Base-by-base conservation (phyloP, 2,329 filamentous ascomycete genomes). In the Fusarium anguioides region DNA sequence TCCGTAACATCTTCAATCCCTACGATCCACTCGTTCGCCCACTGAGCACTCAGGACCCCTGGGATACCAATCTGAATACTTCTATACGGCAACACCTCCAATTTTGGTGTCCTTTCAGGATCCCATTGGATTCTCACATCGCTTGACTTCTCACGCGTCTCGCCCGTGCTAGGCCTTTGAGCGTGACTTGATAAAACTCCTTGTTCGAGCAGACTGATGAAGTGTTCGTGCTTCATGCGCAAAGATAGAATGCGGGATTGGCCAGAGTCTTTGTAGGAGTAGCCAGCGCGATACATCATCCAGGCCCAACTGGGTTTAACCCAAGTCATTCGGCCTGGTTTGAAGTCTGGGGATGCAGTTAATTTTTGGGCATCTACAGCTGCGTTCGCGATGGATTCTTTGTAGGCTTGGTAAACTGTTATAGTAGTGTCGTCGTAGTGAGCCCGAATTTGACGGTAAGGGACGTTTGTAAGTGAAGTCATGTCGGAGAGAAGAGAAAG, bases 11-110 rank as follows among this genome's bases (percentile, higher is more conserved):
- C 87, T 51, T 85, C 81, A 54, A 90, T 86, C 6, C 76, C 77
- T 6, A 81, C 75, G 66, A 89, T 84, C 80, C 83, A 84, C 39
- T 85, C 78, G 35, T 81, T 77, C 5, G 81, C 77, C 82, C 84
- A 88, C 26, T 69, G 75, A 26, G 75, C 73, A 31, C 81, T 81
- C 49, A 86, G 66, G 2, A 73, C 74, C 4, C 75, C 80, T 2
- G 83, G 81, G n/a, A 89, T 82, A 2, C 87, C 87, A 64, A 89
- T 84, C 78, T 90, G 87, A 27, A 90, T 86, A 70, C 85, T 88
- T 39, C 87, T 77, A 70, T 86, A 82, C 9, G 69, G 73, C 49
- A 88, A 62, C 62, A 76, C 79, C 12, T 74, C 80, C 12, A 89
- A 72, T 33, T 74, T 72, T 3, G 82, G 73, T 23, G 79, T 78